Conservation (phyloP, 2,329 filamentous ascomycete species). For the Zymoseptoria pseudotritici region DNA sequence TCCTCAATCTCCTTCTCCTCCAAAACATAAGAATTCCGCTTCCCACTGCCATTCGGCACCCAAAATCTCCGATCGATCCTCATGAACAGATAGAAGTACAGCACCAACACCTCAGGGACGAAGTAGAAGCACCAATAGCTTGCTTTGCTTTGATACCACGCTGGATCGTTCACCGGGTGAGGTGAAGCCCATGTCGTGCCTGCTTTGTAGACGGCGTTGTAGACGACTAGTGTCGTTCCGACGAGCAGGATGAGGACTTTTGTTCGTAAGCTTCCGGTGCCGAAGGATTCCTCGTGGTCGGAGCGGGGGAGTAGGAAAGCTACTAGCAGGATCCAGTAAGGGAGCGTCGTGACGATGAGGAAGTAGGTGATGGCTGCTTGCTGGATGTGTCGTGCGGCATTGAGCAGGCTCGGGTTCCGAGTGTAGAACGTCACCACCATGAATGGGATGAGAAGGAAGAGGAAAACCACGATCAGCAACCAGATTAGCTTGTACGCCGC, state of each 20-base stretch:
- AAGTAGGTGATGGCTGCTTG: conserved; percentile 51
- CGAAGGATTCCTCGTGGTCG: conserved; percentile 8
- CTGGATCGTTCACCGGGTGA: conserved; percentile 7
- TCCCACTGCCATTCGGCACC: conserved; percentile 11
- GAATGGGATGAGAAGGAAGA: conserved; percentile 14
- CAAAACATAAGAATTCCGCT: neutral
- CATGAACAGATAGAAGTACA: conserved; percentile 10
- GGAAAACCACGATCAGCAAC: conserved; percentile 2
- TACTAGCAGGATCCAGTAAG: conserved; percentile 47
- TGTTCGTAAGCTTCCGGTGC: conserved; percentile 4
- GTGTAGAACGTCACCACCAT: conserved; percentile 12
- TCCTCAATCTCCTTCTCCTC: neutral
- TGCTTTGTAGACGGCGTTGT: conserved; percentile 11
- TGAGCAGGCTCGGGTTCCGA: neutral
- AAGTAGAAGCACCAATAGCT: conserved; percentile 15
- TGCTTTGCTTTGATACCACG: conserved; percentile 13
- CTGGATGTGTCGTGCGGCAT: conserved; percentile 17
- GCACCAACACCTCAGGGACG: conserved; percentile 15
- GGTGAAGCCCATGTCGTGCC: conserved; percentile 11
- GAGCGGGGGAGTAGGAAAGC: conserved; percentile 35
- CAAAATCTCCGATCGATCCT: conserved; percentile 16
- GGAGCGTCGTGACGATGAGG: conserved; percentile 55
- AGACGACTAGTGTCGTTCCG: conserved; percentile 7
- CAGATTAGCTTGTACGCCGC: conserved; percentile 1
- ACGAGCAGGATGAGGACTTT: conserved; percentile 13